Base-by-base conservation (phyloP, 495 filamentous ascomycete species). In the Polyplosphaeria fusca region DNA sequence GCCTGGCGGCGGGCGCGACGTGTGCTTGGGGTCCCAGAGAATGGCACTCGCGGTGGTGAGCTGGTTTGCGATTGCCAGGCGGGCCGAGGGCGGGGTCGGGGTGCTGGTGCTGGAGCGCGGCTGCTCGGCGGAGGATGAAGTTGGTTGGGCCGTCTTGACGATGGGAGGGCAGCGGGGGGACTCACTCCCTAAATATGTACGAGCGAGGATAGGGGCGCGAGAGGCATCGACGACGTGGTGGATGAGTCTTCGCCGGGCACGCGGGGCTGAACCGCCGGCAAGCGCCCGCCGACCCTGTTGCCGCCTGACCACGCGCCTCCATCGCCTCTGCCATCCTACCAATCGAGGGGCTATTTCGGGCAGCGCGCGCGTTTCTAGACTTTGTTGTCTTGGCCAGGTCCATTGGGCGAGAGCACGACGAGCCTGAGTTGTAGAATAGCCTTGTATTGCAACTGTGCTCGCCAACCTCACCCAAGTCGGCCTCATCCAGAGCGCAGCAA, bases 1-100 rank as follows among this genome's bases (percentile, higher is more conserved):
- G 3, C 64, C 64, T 22, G 68, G 68, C 45, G 68, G 71, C 22
- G 71, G 65, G 16, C 68, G 64, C 22, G 63, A 50, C 18, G 72
- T 74, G 62, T 63, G 70, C 35, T 60, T 63, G 41, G 68, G 70
- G 49, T 74, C 70, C 71, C 71, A 74, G 60, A 74, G 71, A 40
- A 70, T 70, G 37, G 58, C 65, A 48, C 67, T 56, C 3, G 72
- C 67, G 40, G 71, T 74, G 22, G 66, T 74, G 35, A 74, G 62
- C 56, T 68, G 64, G 35, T 52, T 51, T 16, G 70, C 66, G 39
- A 74, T 70, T 25, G 52, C 57, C 39, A 72, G 68, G 24, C 55
- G 50, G 3, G 62, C 52, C 11, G 66, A 37, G 12, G 67, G 65
- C 40, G 60, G 55, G 28, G 65, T 64, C 19, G 19, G 52, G 42